Conservation (phyloP, 768 basidiomycete species). For the Nidula microcarpa region DNA sequence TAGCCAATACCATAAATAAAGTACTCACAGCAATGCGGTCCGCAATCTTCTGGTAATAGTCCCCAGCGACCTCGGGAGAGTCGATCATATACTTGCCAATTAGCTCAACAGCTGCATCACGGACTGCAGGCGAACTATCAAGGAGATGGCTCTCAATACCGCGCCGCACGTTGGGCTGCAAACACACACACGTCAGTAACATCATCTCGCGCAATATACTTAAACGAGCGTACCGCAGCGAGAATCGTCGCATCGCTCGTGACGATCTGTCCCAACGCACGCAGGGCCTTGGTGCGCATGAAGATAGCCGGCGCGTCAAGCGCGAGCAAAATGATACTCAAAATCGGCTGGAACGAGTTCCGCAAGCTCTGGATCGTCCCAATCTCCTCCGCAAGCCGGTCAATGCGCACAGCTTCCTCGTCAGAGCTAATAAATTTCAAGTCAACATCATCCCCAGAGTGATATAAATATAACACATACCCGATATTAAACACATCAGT, state of each 20-base stretch:
- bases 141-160: conserved; percentile 88
- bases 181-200: background rate
- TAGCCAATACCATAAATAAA: background rate
- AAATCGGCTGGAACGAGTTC: conserved; percentile 79
- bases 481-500: conserved; percentile 81
- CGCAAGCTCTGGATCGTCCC: conserved; percentile 73
- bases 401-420: conserved; percentile 67
- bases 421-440: conserved; percentile 46
- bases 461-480: conserved; percentile 35
- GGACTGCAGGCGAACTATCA: conserved; percentile 91
- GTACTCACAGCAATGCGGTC: conserved; percentile 82
- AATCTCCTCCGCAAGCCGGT: conserved; percentile 70
- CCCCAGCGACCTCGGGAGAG: conserved; percentile 79
- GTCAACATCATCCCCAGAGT: background rate
- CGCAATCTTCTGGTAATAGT: conserved; percentile 86
- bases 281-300: conserved; percentile 91
- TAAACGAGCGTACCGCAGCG: conserved; percentile 46
- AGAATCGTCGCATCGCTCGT: conserved; percentile 86
- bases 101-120: conserved; percentile 94
- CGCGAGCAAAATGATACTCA: conserved; percentile 73
- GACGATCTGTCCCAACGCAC: conserved; percentile 86
- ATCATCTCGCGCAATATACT: conserved; percentile 1
- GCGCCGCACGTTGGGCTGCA: conserved; percentile 71
- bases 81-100: conserved; percentile 97
- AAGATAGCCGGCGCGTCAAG: conserved; percentile 86